phyloP scores from a whole-genome alignment of 208 protist species.

The Trypanosomatidae sp. region DNA sequence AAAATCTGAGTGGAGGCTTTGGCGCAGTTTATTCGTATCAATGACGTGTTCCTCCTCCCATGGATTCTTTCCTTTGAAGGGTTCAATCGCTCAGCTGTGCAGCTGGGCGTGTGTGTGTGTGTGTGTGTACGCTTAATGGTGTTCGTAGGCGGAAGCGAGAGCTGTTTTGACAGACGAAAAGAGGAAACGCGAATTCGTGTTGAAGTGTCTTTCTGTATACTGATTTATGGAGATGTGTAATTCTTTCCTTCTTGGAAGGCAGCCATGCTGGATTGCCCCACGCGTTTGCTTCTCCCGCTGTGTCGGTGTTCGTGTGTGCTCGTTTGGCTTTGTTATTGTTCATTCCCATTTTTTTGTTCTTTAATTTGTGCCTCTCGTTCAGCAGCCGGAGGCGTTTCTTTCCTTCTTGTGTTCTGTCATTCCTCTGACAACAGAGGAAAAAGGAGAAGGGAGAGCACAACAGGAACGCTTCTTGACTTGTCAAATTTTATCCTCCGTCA shows the following conservation, averaged over 20 bases:
- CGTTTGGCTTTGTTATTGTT: constrained; percentile 15
- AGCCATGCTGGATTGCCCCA: constrained; percentile 11
- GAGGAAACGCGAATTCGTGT: neutral
- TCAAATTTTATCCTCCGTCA: neutral
- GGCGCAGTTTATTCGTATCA: neutral
- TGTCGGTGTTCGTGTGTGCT: constrained; percentile 1
- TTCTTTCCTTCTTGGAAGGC: constrained; percentile 15
- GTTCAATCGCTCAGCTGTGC: neutral
- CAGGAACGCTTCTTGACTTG: neutral
- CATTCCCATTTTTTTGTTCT: neutral
- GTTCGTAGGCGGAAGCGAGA: neutral
- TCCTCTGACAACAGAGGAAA: constrained; percentile 6
- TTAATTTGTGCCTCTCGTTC: neutral
- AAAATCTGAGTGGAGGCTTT: neutral
- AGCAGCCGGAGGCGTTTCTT: neutral
- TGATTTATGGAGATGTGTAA: neutral
- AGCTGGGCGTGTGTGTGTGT: neutral
- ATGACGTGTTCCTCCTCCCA: neutral
- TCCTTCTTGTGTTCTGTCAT: neutral
- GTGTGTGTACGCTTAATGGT: neutral
- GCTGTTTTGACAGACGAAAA: neutral
- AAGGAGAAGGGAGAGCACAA: constrained; percentile 1
- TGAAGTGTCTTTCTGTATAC: neutral
- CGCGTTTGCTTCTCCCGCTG: constrained; percentile 3
- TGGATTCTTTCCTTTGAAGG: neutral